Conservation (phyloP, 176 grass and related monocot species). For the Oryza coarctata region DNA sequence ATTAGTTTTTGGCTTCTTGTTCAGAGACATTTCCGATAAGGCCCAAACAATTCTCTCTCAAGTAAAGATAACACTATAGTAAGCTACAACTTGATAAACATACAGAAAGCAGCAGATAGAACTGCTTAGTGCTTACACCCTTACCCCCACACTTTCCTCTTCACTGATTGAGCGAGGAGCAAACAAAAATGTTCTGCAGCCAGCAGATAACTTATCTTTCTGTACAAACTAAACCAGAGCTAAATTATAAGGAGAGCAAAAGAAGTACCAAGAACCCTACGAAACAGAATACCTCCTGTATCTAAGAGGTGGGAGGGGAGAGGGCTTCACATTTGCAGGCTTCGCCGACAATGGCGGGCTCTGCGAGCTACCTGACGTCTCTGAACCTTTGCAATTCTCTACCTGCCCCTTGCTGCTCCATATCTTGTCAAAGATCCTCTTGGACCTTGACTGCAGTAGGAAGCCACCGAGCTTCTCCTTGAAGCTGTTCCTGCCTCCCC, state of each 20-base stretch:
- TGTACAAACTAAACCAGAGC: constrained; percentile 63
- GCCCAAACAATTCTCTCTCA: constrained; percentile 24
- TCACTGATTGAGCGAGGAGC: constrained; percentile 20
- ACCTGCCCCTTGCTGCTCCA: constrained; percentile 76
- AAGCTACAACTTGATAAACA: constrained; percentile 35
- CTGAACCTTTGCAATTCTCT: constrained; percentile 69
- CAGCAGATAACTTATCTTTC: constrained; percentile 39
- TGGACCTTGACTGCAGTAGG: constrained; percentile 68
- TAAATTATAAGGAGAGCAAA: constrained; percentile 29
- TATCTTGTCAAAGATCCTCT: constrained; percentile 89
- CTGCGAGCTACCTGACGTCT: constrained; percentile 87
- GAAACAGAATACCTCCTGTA: constrained; percentile 85
- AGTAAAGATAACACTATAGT: constrained; percentile 30
- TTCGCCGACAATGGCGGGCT: constrained; percentile 69
- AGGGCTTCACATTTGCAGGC: constrained; percentile 59
- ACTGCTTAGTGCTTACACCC: constrained; percentile 37
- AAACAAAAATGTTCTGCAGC: constrained; percentile 43
- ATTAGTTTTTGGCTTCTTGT: neutral
- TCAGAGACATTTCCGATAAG: constrained; percentile 32
- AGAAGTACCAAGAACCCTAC: constrained; percentile 23
- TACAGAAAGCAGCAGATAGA: constrained; percentile 42
- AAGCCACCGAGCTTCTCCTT: constrained; percentile 57
- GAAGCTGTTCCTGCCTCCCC: constrained; percentile 51
- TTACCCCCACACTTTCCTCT: neutral
- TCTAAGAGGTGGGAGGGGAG: constrained; percentile 55